phyloP scores from a whole-genome alignment of 768 basidiomycete species.

The Panaeolus papilionaceus region DNA sequence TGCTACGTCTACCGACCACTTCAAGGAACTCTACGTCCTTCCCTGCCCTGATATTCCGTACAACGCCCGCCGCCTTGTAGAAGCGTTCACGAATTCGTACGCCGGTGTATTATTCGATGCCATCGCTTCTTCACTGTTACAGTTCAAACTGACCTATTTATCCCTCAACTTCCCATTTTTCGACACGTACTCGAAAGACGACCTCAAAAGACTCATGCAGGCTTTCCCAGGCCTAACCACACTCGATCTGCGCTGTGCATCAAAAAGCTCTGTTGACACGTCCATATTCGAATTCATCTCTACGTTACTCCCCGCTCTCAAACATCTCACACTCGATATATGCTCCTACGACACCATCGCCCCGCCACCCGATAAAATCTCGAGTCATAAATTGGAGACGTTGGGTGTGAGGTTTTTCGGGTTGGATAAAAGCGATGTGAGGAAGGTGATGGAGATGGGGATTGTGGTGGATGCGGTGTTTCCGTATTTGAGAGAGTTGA shows the following conservation, averaged over 20 bases:
- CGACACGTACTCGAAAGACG: not conserved
- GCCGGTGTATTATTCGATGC: not conserved
- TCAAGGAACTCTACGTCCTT: not conserved
- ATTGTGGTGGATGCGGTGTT: conserved; percentile 8
- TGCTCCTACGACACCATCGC: not conserved
- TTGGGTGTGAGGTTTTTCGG: not conserved
- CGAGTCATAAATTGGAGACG: not conserved
- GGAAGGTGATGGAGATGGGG: not conserved
- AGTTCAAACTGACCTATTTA: not conserved
- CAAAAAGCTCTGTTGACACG: not conserved
- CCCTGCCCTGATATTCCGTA: not conserved
- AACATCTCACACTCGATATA: not conserved
- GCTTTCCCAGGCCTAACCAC: not conserved
- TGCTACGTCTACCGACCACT: not conserved
- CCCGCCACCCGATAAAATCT: not conserved
- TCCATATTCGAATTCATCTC: not conserved
- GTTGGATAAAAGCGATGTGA: not conserved
- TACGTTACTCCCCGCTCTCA: not conserved
- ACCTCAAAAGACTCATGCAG: not conserved
- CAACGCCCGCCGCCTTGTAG: not conserved
- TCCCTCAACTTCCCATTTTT: not conserved
- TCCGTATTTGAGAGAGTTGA: conserved; percentile 6
- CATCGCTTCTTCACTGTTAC: not conserved
- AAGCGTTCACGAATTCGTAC: not conserved
- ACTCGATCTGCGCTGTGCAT: not conserved